Evolutionary conservation across 768 basidiomycete species (phyloP), one percentile per base, ranked within the genome.

Genomic region (Pholiota molesta): DNA sequence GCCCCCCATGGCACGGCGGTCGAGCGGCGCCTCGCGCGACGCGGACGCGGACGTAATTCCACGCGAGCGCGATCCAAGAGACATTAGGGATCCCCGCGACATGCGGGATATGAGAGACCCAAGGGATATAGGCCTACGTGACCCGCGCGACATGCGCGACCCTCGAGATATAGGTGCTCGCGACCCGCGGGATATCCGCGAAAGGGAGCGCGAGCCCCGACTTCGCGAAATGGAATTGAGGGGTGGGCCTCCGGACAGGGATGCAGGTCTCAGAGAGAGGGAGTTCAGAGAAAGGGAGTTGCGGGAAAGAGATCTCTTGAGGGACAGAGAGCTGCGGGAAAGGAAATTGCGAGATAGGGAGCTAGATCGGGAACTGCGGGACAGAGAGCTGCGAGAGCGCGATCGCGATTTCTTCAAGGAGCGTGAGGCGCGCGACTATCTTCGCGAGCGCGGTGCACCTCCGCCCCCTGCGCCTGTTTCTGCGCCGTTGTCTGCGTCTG

Each of bases 321-420:
- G 52, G 28, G 52, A 53, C 55, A 45, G 65, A 62, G 58, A 62
- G 57, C 62, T 58, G 61, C 55, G 65, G 62, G 52, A 52, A 1
- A 26, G 28, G 51, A 21, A 52, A 17, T 17, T 52, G 5, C 21
- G 51, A 55, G 60, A 62, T 17, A 59, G 66, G n/a, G 69, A 68
- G 9, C 17, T 14, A 19, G n/a, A 44, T 44, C 71, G 69, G 7
- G 68, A 66, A 23, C 71, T 44, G 42, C 42, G 19, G 6, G 42
- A 44, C 10, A n/a, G 52, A 53, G 52, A 53, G 9, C 17, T 52
- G n/a, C 13, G 52, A 17, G 52, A 53, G 37, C 62, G 60, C 56
- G 62, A 59, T 14, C 69, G 75, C 13, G 77, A 75, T 44, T 45
- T 44, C 72, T 74, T 64, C 55, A 66, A 62, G 65, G 71, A 62